Evolutionary conservation across 176 grass and related monocot genomes (phyloP), one percentile per base, ranked within the genome.

Genomic region (Puya raimondii): DNA sequence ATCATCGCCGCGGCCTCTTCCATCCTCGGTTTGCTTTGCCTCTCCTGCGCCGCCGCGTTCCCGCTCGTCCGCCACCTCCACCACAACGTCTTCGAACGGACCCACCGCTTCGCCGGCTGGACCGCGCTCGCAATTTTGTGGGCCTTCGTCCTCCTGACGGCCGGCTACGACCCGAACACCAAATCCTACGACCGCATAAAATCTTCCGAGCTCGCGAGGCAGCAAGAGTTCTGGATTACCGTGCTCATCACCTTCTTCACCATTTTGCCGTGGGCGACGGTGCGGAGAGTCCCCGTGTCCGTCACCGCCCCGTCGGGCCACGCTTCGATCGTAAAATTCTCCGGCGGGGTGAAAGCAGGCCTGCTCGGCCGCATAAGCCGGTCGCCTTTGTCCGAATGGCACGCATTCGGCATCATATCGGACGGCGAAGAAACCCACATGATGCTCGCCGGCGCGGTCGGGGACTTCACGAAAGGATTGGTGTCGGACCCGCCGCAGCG

Each of bases 391-490:
- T 92, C 89, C 12, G 85, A 92, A 49, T 88, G 85, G 89, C 89
- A 88, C 78, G 85, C 89, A 8, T 92, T 92, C 52, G 85, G 89
- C 10, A 92, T 92, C 77, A 88, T 88, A 68, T 92, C 89, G 10
- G 82, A 83, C 51, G 63, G 70, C 10, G 12, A 29, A 10, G 70
- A 70, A 2, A 48, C 58, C 6, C 82, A 92, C 53, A 53, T 81
- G 14, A 92, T 92, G 82, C 85, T 92, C 15, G 82, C 85, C 23
- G 89, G 89, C 1, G 85, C 89, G 0, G 89, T 92, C 23, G 89
- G 89, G 1, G 85, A 92, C 70, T 92, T 92, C 82, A 92, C 85
- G 9, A 68, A 23, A 0, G 77, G 70, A 2, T 71, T 91, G 22
- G 63, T 83, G 51, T 49, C 81, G 9, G 79, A 82, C 79, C 89